Base-by-base conservation (phyloP, 1,139 yeast species). In the Tardiomyces blankii region DNA sequence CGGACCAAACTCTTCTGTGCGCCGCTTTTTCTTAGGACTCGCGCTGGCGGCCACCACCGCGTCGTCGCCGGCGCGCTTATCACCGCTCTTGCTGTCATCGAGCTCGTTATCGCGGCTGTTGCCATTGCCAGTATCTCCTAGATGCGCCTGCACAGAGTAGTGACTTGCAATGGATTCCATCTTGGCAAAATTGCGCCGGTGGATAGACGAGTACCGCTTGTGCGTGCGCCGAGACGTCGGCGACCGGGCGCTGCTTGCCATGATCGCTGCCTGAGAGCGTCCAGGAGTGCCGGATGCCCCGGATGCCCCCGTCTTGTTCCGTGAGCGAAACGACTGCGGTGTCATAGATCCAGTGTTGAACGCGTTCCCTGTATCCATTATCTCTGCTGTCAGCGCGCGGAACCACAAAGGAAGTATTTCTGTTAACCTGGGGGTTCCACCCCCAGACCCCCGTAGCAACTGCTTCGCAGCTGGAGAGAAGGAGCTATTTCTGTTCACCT, bases 121-220 rank as follows among this genome's bases (percentile, higher is more conserved):
- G 25, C 25, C n/a, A n/a, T n/a, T n/a, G n/a, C n/a, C n/a, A n/a
- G n/a, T n/a, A n/a, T n/a, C n/a, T n/a, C n/a, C 25, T 7, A 7
- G 7, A 7, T 21, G 25, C n/a, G 35, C 35, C 39, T 35, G 39
- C 9, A 16, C 39, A 8, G 39, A n/a, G 39, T 35, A 35, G 39
- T 57, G 62, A n/a, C 53, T 35, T 2, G 51, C 48, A 16, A 62
- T 56, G 8, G 62, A 47, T n/a, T 58, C 63, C 59, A 60, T 56
- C 42, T 56, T 51, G 18, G 62, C 59, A 49, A 61, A 61, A 39
- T 57, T 47, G 12, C 57, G 50, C 16, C 53, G 40, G 48, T 62
- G 66, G 7, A 58, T 50, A 1, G 56, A 52, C 3, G 63, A 54
- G 45, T 54, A 60, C 35, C 65, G 52, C 41, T 51, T 49, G 40